phyloP scores from a whole-genome alignment of 148 eudicot genomes.

The Mesembryanthemum crystallinum region DNA sequence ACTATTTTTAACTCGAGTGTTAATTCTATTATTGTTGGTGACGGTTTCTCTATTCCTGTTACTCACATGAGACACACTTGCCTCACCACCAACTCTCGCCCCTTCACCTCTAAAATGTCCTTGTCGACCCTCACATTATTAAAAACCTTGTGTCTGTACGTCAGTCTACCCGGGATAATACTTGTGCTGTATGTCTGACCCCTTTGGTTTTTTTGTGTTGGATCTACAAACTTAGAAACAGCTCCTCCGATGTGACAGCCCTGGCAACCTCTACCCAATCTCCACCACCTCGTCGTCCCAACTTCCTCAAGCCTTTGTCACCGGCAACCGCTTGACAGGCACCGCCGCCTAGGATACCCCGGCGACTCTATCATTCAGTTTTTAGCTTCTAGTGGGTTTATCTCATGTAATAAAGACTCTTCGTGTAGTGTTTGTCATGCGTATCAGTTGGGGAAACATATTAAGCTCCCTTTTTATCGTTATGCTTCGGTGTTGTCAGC shows the following conservation, averaged over 20 bases:
- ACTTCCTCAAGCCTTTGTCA: too few species aligned
- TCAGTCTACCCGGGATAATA: constrained; percentile 9
- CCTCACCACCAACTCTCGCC: neutral
- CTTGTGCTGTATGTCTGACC: constrained; percentile 15
- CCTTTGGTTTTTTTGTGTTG: constrained; percentile 4
- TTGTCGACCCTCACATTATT: neutral
- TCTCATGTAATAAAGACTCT: neutral
- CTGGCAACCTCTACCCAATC: neutral
- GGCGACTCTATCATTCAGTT: neutral
- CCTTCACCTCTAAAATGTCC: neutral
- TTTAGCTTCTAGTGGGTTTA: neutral
- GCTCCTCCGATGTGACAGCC: neutral
- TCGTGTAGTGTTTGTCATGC: neutral
- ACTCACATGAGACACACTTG: neutral
- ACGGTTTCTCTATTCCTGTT: neutral
- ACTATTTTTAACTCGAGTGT: neutral
- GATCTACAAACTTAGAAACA: neutral
- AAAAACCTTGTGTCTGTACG: neutral
- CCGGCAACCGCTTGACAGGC: neutral
- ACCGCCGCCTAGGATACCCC: neutral
- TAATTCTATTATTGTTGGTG: neutral
- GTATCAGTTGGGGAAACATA: neutral
- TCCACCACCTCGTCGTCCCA: neutral
- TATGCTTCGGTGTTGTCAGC: neutral
- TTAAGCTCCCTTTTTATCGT: neutral